Evolutionary conservation across 257 asterid genomes (phyloP), one percentile per base, ranked within the genome.

Genomic region (Lycium barbarum): DNA sequence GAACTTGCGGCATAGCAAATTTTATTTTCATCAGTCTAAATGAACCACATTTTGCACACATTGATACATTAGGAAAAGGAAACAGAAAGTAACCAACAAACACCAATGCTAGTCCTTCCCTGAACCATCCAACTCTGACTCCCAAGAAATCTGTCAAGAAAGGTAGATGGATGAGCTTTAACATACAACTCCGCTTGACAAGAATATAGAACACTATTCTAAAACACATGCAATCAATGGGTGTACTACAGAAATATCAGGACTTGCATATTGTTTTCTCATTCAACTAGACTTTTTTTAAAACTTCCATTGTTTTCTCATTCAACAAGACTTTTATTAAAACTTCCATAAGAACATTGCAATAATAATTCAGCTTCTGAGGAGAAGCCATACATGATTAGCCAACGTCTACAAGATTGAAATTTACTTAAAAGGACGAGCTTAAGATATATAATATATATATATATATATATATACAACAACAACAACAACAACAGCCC

Each of bases 11-110:
- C 12, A 5, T 15, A 2, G 3, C 47, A 66, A 33, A 35, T 66
- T 66, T 66, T 66, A 66, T 66, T 68, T 68, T 68, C 76, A 14
- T 68, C 76, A 33, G 7, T 12, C 45, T 33, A 33, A 63, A 26
- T 26, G 40, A 63, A 12, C 47, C 73, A 66, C n/a, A 65, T 26
- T 66, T 65, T 33, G 47, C 73, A 33, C 73, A 13, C 73, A 68
- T 62, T 61, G 65, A 26, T 58, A 61, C 67, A n/a, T 67, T 68
- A 68, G 51, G 76, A 6, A 36, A 68, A 36, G 76, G 76, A 68
- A 36, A 68, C 76, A 36, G 74, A 36, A 36, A 36, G 26, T 40
- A 68, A 36, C 51, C 51, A 14, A 66, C 43, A 62, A 22, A 20
- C 36, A 33, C 73, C 73, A 67, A 68, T 7, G 51, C 47, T 36